These are phyloP conservation scores for Breviolum minutum DNA, from an alignment of 73 alveolate genomes.

Conservation along the genomic window DNA sequence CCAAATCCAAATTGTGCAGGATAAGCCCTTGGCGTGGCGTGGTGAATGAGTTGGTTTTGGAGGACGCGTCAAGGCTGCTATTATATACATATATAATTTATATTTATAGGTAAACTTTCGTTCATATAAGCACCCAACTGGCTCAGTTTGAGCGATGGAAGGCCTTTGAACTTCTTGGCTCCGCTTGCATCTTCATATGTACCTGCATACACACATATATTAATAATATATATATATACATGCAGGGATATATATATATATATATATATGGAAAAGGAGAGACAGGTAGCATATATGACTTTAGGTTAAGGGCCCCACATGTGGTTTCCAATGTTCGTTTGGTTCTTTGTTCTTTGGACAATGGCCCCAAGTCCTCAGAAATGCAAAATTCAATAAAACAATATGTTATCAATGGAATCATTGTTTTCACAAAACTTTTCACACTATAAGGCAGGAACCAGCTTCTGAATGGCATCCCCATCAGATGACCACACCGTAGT, in stretches of 20 bases:
- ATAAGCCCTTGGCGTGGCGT: not conserved
- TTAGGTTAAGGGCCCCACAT: not conserved
- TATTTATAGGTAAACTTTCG: too few species aligned
- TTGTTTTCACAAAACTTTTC: not conserved
- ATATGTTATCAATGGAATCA: not conserved
- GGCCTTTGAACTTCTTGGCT: not conserved
- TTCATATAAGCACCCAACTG: not conserved
- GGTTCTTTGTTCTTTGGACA: not conserved
- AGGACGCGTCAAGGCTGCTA: too few species aligned
- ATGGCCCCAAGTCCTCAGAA: slow-evolving; percentile 17
- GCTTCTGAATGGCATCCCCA: not conserved
- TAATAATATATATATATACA: not conserved
- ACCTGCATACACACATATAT: too few species aligned
- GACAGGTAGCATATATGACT: not conserved
- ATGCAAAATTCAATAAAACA: not conserved
- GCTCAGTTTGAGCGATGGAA: not conserved
- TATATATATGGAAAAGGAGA: not conserved
- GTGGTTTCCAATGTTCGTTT: not conserved
- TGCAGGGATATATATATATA: not conserved
- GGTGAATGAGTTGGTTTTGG: not conserved
- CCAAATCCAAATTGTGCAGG: not conserved
- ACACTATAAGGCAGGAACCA: not conserved
- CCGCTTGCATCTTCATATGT: not conserved
- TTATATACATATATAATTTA: not conserved
- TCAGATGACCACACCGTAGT: slow-evolving; percentile 1